phyloP scores from a whole-genome alignment of 2,329 filamentous ascomycete species.

The Ophiobolus disseminans region DNA sequence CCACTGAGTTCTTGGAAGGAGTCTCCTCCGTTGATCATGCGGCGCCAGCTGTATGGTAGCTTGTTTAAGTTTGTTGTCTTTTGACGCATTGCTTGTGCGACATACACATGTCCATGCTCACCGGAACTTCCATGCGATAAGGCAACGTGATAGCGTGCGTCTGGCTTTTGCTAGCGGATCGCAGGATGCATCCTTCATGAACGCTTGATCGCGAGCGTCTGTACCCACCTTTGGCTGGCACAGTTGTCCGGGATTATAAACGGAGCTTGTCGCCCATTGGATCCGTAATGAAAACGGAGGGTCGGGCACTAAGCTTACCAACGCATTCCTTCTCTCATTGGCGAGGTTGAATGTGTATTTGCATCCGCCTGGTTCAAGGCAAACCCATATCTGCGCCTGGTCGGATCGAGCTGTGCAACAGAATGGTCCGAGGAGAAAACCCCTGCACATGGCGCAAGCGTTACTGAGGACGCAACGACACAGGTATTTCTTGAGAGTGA shows the following conservation, averaged over 20 bases:
- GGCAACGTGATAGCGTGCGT: conserved; percentile 20
- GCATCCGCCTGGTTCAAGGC: conserved; percentile 12
- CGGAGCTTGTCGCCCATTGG: conserved; percentile 18
- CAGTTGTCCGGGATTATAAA: conserved; percentile 15
- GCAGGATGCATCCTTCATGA: conserved; percentile 15
- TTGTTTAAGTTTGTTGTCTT: conserved; percentile 10
- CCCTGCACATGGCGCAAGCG: conserved; percentile 23
- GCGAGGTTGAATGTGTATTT: conserved; percentile 18
- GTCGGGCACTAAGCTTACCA: conserved; percentile 22
- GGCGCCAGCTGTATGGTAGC: conserved; percentile 13
- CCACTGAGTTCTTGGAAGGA: conserved; percentile 6
- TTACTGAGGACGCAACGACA: conserved; percentile 14
- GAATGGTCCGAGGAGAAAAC: conserved; percentile 11
- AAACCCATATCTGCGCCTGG: conserved; percentile 18
- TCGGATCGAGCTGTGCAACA: conserved; percentile 16
- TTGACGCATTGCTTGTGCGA: conserved; percentile 12
- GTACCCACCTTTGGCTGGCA: conserved; percentile 30
- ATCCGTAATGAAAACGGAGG: conserved; percentile 6
- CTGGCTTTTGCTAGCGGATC: conserved; percentile 9
- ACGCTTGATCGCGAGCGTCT: conserved; percentile 22
- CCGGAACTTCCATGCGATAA: conserved; percentile 27
- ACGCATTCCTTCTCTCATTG: conserved; percentile 20
- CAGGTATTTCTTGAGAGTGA: conserved; percentile 8
- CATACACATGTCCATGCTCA: conserved; percentile 13
- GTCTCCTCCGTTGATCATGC: conserved; percentile 12